Evolutionary conservation across 2,329 filamentous ascomycete species (phyloP), one percentile per base, ranked within the genome.

Genomic region (Paracoccidioides brasiliensis): DNA sequence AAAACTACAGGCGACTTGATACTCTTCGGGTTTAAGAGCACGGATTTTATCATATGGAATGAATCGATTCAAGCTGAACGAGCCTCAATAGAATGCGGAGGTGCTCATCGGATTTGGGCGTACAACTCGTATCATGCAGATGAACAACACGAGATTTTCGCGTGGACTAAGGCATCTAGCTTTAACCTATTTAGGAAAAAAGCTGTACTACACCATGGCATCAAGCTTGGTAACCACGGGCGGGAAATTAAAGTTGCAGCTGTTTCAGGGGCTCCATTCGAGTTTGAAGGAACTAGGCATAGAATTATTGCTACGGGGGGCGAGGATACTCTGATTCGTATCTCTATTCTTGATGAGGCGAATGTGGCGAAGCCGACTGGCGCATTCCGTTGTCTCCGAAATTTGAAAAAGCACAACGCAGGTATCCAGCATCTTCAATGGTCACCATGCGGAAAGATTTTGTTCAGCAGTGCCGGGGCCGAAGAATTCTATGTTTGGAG

Each of bases 401-500:
- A 84, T 0, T 69, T 95, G 22, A 84, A 88, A 60, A 81, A 81
- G 55, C 93, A 98, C 66, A 85, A 82, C 1, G 85, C 89, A 0
- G 93, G 91, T 0, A 81, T 97, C 6, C 91, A 96, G 67, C 79
- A 84, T 58, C 74, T 95, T 0, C 79, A 79, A 57, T 97, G 89
- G 88, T 82, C 86, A 1, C 66, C 69, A 0, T 78, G 80, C 49
- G 80, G 84, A 2, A 69, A 75, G 0, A 86, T 85, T 62, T 79
- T 98, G 2, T 86, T 97, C 67, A 95, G 88, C 60, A 90, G 88
- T 63, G 89, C 82, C 5, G 93, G 90, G 0, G 84, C 83, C 58
- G 91, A 96, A 67, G 91, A 98, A 69, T 85, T 97, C 60, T 91
- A 85, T 63, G 79, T 90, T 9, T 98, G 93, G 91, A 78, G 80